Conservation (phyloP, 1,284 basidiomycete genomes). For the Cryptococcus deneoformans region DNA sequence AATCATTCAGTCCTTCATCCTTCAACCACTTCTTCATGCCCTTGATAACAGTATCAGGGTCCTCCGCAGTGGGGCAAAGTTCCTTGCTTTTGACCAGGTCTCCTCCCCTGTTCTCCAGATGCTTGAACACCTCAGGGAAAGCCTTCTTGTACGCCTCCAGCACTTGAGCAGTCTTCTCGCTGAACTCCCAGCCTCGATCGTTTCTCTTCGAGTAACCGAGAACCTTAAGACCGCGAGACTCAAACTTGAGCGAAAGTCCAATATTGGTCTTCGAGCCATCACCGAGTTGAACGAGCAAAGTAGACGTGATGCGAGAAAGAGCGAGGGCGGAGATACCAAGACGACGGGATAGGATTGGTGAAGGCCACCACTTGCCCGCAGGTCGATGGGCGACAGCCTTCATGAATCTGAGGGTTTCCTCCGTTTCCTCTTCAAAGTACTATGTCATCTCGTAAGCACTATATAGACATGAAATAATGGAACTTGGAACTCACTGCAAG, state of each 20-base stretch:
- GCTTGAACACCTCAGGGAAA: constrained; percentile 77
- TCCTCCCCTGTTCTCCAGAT: constrained; percentile 65
- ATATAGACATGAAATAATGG: neutral
- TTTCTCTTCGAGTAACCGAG: constrained; percentile 88
- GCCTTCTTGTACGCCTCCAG: constrained; percentile 76
- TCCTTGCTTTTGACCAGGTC: constrained; percentile 60
- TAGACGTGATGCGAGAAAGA: constrained; percentile 86
- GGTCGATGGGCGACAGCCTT: constrained; percentile 59
- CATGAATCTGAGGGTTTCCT: constrained; percentile 76
- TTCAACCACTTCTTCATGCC: constrained; percentile 86
- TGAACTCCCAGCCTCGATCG: constrained; percentile 88
- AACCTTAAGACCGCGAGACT: constrained; percentile 93
- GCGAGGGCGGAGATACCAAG: constrained; percentile 70
- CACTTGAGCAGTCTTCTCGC: constrained; percentile 76
- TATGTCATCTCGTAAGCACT: constrained; percentile 38
- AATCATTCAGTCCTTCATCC: constrained; percentile 77
- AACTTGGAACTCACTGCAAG: constrained; percentile 66
- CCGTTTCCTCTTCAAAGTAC: constrained; percentile 80
- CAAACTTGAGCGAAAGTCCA: constrained; percentile 94
- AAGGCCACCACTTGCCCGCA: constrained; percentile 66
- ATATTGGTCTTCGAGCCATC: constrained; percentile 81
- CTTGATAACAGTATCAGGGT: constrained; percentile 68
- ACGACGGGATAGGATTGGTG: constrained; percentile 68
- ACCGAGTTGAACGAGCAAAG: constrained; percentile 75
- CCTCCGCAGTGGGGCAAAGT: constrained; percentile 61